phyloP scores from a whole-genome alignment of 75 land plant species.

The Isoetes taiwanensis region DNA sequence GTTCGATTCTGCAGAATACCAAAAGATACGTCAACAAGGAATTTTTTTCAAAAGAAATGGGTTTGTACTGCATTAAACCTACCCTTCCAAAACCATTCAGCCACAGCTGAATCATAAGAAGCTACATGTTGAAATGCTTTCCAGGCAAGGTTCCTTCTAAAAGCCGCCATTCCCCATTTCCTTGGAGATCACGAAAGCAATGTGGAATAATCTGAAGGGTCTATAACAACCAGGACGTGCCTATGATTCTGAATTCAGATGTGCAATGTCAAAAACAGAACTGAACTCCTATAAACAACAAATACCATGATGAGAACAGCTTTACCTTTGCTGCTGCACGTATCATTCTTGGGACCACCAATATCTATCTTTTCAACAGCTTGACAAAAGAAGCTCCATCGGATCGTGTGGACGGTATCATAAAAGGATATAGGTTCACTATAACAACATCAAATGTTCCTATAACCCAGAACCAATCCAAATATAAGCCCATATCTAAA shows the following conservation, averaged over 20 bases:
- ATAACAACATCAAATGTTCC: conserved; percentile 94
- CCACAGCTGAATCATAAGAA: conserved; percentile 93
- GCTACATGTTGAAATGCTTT: conserved; percentile 97
- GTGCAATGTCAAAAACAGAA: no score
- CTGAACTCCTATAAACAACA: no score
- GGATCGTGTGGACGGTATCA: conserved; percentile 59
- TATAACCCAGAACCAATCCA: conserved; percentile 26
- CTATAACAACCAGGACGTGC: conserved; percentile 93
- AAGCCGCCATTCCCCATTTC: conserved; percentile 29
- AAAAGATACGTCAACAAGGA: no score
- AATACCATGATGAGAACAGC: neutral
- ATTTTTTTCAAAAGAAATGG: neutral
- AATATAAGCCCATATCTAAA: neutral
- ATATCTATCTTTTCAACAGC: conserved; percentile 98
- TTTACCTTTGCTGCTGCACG: conserved; percentile 97
- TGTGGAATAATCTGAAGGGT: conserved; percentile 61
- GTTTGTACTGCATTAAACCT: neutral
- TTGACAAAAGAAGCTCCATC: conserved; percentile 53
- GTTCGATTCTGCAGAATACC: no score
- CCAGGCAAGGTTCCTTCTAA: conserved; percentile 84
- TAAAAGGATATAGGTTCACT: conserved; percentile 93
- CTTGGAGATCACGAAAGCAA: conserved; percentile 58
- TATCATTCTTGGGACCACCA: conserved; percentile 96
- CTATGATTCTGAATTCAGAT: conserved; percentile 70
- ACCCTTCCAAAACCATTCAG: conserved; percentile 98